Base-by-base conservation (phyloP, 257 asterid genomes). In the Lavandula angustifolia region DNA sequence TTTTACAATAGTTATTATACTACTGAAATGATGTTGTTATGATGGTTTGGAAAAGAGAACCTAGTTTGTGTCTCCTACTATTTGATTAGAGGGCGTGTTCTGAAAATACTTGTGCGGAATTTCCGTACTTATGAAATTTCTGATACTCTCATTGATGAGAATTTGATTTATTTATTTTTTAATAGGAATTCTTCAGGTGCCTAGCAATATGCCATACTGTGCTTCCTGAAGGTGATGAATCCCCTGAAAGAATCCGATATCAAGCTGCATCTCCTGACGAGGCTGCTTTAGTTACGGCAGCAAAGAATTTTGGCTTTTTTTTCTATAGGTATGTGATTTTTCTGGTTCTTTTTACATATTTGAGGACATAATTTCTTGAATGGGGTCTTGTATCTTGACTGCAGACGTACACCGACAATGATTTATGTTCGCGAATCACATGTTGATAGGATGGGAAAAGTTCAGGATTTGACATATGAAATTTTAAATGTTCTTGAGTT, bases 201-300 rank as follows among this genome's bases (percentile, higher is more conserved):
- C 98, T 94, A 76, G 99, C 99, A 34, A 86, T 94, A 72, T 94
- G 99, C 63, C 99, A 94, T 74, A 94, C 99, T 50, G 99, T 94
- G 72, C 98, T 94, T 74, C 98, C 99, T 43, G 99, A 94, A 84
- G 99, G 99, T 48, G 99, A 94, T 4, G 98, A 91, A 74, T 63
- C 96, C 74, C 96, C 98, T 53, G 99, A 94, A 81, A 87, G 86
- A 75, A 86, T 94, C 47, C 91, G 89, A 49, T 94, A 91, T 82
- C 98, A 94, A 83, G 98, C 98, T 71, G 99, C 99, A 64, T 94
- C 99, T 35, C 99, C 99, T 68, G 99, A 94, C 68, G 99, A 94
- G 73, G 77, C 98, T 64, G 99, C 99, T 77, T 74, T 94, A 80
- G 99, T 94, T 62, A 73, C 77, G 18, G 99, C 99, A 68, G 95